phyloP scores from a whole-genome alignment of 129 eudicot species.

The Chrysanthemum makinoi region DNA sequence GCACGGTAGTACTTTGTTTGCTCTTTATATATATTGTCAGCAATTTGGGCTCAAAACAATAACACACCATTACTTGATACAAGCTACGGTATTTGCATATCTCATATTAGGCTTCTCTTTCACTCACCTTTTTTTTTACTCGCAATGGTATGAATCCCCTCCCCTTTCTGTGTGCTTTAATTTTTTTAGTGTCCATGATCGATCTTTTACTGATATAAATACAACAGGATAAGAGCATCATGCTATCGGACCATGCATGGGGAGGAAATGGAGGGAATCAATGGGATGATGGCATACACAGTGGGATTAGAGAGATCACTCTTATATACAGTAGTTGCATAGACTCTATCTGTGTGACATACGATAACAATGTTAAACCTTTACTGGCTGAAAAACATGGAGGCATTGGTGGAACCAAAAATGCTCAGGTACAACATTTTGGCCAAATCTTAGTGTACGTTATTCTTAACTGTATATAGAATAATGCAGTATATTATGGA shows the following conservation, averaged over 20 bases:
- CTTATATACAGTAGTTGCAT: slow-evolving; percentile 51
- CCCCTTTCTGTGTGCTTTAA: too few relatives aligned
- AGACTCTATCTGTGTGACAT: slow-evolving; percentile 52
- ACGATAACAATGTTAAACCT: slow-evolving; percentile 55
- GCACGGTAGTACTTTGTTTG: not conserved
- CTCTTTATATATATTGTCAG: slow-evolving; percentile 2
- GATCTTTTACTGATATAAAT: slow-evolving; percentile 33
- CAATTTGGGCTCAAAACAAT: not conserved
- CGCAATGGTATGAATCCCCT: slow-evolving; percentile 35
- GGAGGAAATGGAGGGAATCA: slow-evolving; percentile 59
- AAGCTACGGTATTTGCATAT: not conserved
- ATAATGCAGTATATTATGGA: not conserved
- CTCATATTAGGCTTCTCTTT: not conserved
- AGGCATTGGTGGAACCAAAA: slow-evolving; percentile 52
- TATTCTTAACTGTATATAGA: not conserved
- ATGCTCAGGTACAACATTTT: slow-evolving; percentile 34
- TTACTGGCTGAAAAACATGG: slow-evolving; percentile 53
- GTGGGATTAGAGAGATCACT: slow-evolving; percentile 60
- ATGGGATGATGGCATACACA: slow-evolving; percentile 54
- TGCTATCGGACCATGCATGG: slow-evolving; percentile 54
- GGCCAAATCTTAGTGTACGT: not conserved
- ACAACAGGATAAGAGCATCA: slow-evolving; percentile 20
- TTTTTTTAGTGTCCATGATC: not conserved
- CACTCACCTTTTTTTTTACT: not conserved
- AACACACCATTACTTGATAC: not conserved